These are phyloP conservation scores for Astraeus odoratus DNA, from an alignment of 768 basidiomycete species.

Conservation along the genomic window DNA sequence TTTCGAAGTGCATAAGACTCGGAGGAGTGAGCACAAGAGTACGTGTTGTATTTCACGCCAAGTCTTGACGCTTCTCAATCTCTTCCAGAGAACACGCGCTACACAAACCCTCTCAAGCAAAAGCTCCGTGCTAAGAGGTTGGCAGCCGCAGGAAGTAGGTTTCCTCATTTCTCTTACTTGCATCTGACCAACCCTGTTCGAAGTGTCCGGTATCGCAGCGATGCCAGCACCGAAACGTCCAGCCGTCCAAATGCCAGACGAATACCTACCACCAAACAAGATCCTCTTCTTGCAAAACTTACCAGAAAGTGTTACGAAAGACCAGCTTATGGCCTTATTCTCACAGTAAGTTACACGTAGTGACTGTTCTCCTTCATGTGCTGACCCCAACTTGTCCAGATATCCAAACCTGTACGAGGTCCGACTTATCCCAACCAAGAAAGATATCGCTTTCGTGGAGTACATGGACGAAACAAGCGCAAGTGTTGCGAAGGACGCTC, in stretches of 20 bases:
- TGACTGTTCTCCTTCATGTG: neutral
- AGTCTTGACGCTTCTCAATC: neutral
- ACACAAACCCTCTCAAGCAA: conserved; percentile 83
- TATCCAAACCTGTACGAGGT: conserved; percentile 96
- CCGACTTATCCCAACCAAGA: conserved; percentile 95
- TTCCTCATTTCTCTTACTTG: conserved; percentile 2
- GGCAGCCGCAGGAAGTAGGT: conserved; percentile 62
- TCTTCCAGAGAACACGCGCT: conserved; percentile 50
- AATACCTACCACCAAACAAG: conserved; percentile 98
- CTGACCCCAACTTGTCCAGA: conserved; percentile 33
- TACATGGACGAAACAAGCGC: conserved; percentile 90
- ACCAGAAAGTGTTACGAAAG: conserved; percentile 88
- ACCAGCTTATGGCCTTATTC: conserved; percentile 85
- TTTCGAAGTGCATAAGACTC: conserved; percentile 70
- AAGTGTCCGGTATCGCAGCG: conserved; percentile 66
- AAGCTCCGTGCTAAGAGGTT: conserved; percentile 78
- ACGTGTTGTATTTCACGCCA: conserved; percentile 18
- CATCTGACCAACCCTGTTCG: conserved; percentile 3
- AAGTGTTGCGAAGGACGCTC: conserved; percentile 85
- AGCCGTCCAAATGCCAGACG: conserved; percentile 97
- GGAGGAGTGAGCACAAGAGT: conserved; percentile 83
- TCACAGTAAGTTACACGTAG: conserved; percentile 58
- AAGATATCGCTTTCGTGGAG: conserved; percentile 98
- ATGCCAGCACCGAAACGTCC: conserved; percentile 68
- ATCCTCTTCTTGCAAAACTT: conserved; percentile 98